Evolutionary conservation across 1,139 yeast species (phyloP), one percentile per base, ranked within the genome.

Genomic region (Saccharomycopsis hybrid): DNA sequence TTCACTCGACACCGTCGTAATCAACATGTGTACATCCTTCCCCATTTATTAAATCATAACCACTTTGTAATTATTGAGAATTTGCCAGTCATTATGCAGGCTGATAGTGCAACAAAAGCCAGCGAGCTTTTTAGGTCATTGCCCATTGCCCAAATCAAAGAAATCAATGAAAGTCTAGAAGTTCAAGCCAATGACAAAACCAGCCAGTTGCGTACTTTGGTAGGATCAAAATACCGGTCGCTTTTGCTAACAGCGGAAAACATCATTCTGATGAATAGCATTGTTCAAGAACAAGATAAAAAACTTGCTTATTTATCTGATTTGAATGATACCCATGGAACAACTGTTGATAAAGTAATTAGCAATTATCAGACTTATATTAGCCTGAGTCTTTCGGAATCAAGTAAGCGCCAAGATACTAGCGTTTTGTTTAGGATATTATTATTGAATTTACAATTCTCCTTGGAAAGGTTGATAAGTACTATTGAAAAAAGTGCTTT

Each of bases 161-260:
- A 51, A 30, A 51, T 51, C 29, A 49, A 49, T 24, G 27, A 42
- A 8, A 42, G 43, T 40, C 30, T 49, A 24, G 39, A 43, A 25
- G 32, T 33, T 11, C 54, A 49, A 32, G 46, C 48, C 32, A 33
- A 48, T 42, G 49, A 47, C 3, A 63, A 61, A 46, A 58, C 63
- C 54, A 52, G 60, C 13, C 72, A 75, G 43, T 65, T 78, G 30
- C 76, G 78, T 54, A 52, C 62, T 2, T 62, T 78, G 43, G 83
- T 78, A 24, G 80, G 81, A 2, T 61, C 60, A 42, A 78, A 78
- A 58, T 78, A 78, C 59, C 65, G 83, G 50, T 82, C 78, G 57
- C 66, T 78, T 56, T 69, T 78, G 42, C 67, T 72, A 45, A 78
- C 78, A 27, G 82, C 83, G 2, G 82, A 78, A 58, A 78, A 77